phyloP scores from a whole-genome alignment of 1,284 basidiomycete genomes.

The Coniophora puteana region DNA sequence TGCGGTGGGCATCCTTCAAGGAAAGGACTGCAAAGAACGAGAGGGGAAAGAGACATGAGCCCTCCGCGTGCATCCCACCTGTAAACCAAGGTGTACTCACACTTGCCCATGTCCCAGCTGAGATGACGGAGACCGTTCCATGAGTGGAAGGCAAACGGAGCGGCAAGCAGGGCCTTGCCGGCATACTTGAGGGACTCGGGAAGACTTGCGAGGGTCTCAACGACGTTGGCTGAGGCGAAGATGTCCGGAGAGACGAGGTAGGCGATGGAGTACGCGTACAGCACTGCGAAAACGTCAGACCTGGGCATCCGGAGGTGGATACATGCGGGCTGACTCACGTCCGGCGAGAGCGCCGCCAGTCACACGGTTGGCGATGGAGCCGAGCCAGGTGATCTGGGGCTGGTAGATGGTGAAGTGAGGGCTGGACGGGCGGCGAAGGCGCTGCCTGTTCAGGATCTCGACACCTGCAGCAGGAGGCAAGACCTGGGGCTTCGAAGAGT shows the following conservation, averaged over 20 bases:
- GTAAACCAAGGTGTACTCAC: slow-evolving; percentile 47
- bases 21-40: slow-evolving; percentile 56
- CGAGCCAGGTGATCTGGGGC: slow-evolving; percentile 89
- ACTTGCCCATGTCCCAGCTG: slow-evolving; percentile 86
- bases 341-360: slow-evolving; percentile 80
- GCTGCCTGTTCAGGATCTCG: slow-evolving; percentile 83
- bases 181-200: slow-evolving; percentile 74
- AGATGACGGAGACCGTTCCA: slow-evolving; percentile 93
- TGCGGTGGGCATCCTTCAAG: slow-evolving; percentile 74
- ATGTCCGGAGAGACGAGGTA: slow-evolving; percentile 83
- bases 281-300: slow-evolving; percentile 43
- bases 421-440: slow-evolving; percentile 79
- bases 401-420: slow-evolving; percentile 98
- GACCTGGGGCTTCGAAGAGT: no score
- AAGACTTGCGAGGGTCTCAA: slow-evolving; percentile 67
- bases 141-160: slow-evolving; percentile 88
- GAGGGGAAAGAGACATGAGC: slow-evolving; percentile 6
- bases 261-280: slow-evolving; percentile 87
- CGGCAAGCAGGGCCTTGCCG: slow-evolving; percentile 74
- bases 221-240: slow-evolving; percentile 76
- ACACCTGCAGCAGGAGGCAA: slow-evolving; percentile 54
- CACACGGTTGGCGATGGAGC: slow-evolving; percentile 82
- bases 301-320: slow-evolving; percentile 1
- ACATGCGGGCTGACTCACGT: slow-evolving; percentile 45
- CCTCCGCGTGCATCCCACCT: no score